These are phyloP conservation scores for Phytophthora pluvialis DNA, from an alignment of 352 stramenopile genomes.

Conservation along the genomic window DNA sequence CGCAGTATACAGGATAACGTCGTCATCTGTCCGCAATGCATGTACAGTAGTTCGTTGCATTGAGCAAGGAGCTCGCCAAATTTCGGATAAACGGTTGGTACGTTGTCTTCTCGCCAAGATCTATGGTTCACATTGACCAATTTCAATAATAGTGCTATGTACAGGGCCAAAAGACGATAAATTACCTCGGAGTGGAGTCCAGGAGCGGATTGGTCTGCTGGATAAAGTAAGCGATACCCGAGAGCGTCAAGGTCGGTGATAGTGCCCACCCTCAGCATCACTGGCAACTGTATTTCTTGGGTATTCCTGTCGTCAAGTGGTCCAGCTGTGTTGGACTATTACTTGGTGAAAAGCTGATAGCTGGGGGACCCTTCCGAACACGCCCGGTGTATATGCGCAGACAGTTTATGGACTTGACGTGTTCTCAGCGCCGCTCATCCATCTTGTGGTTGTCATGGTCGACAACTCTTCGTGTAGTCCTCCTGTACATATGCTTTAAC, in stretches of 20 bases:
- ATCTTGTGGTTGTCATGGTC: slow-evolving; percentile 22
- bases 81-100: no score
- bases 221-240: slow-evolving; percentile 47
- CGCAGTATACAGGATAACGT: slow-evolving; percentile 54
- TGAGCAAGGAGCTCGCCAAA: slow-evolving; percentile 32
- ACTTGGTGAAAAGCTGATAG: neutral
- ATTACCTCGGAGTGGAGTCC: slow-evolving; percentile 36
- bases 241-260: slow-evolving; percentile 26
- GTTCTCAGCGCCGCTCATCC: slow-evolving; percentile 24
- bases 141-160: neutral
- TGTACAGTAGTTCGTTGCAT: slow-evolving; percentile 34
- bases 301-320: no score
- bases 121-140: slow-evolving; percentile 10
- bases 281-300: slow-evolving; percentile 1
- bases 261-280: slow-evolving; percentile 30
- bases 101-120: slow-evolving; percentile 16
- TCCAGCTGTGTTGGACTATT: no score
- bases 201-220: slow-evolving; percentile 38
- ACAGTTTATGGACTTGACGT: slow-evolving; percentile 27
- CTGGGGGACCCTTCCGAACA: slow-evolving; percentile 1
- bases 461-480: slow-evolving; percentile 34
- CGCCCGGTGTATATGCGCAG: slow-evolving; percentile 20
- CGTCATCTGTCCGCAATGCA: slow-evolving; percentile 60
- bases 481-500: slow-evolving; percentile 18
- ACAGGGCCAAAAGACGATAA: slow-evolving; percentile 44